phyloP scores from a whole-genome alignment of 2,329 filamentous ascomycete species.

The Colletotrichum acutatum region DNA sequence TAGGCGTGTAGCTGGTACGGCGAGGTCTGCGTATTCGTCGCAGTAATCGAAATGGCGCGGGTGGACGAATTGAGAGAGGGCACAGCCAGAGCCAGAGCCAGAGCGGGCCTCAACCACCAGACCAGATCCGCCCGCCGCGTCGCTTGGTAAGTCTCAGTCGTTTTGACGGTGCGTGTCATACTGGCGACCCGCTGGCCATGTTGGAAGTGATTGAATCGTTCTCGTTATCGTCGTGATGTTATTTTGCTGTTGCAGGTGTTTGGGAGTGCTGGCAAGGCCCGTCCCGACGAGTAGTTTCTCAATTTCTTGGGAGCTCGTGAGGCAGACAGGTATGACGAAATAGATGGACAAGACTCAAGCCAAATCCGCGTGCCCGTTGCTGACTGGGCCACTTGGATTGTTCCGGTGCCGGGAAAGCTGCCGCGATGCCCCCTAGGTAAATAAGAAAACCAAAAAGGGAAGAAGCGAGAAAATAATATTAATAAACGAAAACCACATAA shows the following conservation, averaged over 20 bases:
- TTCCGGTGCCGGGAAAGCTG: conserved; percentile 10
- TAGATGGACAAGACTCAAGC: conserved; percentile 2
- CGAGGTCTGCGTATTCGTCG: conserved; percentile 14
- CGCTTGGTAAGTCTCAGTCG: conserved; percentile 24
- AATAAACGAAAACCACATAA: background rate
- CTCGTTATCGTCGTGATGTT: background rate
- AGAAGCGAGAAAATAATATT: too few relatives aligned
- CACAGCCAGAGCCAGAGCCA: conserved; percentile 12
- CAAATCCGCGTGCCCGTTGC: background rate
- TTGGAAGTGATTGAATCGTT: background rate
- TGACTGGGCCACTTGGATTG: conserved; percentile 1
- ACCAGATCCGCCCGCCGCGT: conserved; percentile 31
- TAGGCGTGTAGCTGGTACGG: conserved; percentile 19
- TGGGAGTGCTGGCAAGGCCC: background rate
- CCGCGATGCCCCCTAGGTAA: background rate
- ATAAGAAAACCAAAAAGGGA: background rate
- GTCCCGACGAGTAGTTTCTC: background rate
- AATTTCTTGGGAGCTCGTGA: background rate
- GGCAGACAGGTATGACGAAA: conserved; percentile 23
- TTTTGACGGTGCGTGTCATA: conserved; percentile 25
- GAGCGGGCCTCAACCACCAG: conserved; percentile 31
- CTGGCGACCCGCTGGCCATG: conserved; percentile 33
- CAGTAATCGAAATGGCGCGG: conserved; percentile 19
- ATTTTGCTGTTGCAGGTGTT: background rate
- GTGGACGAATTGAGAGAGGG: conserved; percentile 32